Evolutionary conservation across 2,329 filamentous ascomycete genomes (phyloP).

Genomic region (Claviceps sp.): DNA sequence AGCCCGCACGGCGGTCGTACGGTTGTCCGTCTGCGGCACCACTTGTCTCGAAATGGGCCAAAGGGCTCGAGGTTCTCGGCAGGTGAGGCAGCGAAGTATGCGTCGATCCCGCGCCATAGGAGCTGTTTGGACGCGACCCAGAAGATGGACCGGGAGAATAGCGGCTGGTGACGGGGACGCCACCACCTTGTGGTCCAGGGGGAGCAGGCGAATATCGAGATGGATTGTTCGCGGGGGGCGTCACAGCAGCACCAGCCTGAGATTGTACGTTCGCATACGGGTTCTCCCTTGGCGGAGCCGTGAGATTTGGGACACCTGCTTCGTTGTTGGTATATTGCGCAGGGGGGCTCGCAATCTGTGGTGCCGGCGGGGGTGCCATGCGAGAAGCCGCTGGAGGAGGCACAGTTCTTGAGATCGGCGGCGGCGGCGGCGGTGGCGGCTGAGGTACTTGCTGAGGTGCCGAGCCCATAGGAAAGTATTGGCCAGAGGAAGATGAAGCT

Average conservation of each 20-base stretch:
- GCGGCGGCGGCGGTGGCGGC: slow-evolving; percentile 15
- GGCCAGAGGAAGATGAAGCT: slow-evolving; percentile 25
- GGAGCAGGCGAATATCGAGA: slow-evolving; percentile 52
- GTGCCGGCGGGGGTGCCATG: slow-evolving; percentile 8
- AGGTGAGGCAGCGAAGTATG: slow-evolving; percentile 42
- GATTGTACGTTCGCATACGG: slow-evolving; percentile 38
- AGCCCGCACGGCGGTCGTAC: slow-evolving; percentile 35
- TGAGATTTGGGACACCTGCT: slow-evolving; percentile 27
- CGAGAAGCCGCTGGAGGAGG: slow-evolving; percentile 12
- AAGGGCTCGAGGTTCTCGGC: slow-evolving; percentile 51
- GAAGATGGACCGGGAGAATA: slow-evolving; percentile 38
- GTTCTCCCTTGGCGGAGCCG: slow-evolving; percentile 37
- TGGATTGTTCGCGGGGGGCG: slow-evolving; percentile 21
- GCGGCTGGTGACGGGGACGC: slow-evolving; percentile 27
- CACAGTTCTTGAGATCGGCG: slow-evolving; percentile 17
- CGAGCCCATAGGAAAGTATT: slow-evolving; percentile 4
- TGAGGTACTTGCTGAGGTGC: slow-evolving; percentile 1
- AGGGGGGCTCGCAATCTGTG: slow-evolving; percentile 8
- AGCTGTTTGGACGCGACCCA: slow-evolving; percentile 26
- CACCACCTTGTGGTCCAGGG: slow-evolving; percentile 23
- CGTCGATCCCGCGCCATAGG: slow-evolving; percentile 25
- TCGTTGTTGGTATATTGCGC: slow-evolving; percentile 8
- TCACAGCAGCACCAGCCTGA: slow-evolving; percentile 17
- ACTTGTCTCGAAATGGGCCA: slow-evolving; percentile 49
- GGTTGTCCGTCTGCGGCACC: slow-evolving; percentile 30